Conservation (phyloP, 1,139 yeast species). For the Tardiomyces blankii region DNA sequence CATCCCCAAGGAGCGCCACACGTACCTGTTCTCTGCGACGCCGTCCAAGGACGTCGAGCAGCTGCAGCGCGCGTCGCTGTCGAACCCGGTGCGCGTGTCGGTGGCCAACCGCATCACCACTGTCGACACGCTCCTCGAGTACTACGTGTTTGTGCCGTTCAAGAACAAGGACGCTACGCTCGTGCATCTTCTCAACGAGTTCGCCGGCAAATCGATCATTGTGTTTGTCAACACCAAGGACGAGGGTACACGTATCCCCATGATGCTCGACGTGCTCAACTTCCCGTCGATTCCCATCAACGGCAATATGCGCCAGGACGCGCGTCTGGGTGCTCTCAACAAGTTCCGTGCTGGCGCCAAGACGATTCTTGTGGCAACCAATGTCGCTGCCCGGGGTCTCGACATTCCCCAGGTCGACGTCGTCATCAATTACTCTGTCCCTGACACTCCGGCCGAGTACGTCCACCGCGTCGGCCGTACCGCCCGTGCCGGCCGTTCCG, state of each 20-base stretch:
- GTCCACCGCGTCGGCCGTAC: conserved; percentile 98
- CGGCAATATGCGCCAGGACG: conserved; percentile 88
- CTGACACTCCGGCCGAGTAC: conserved; percentile 96
- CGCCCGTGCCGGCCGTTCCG: conserved; percentile 95
- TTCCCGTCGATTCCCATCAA: conserved; percentile 89
- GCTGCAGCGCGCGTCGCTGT: conserved; percentile 82
- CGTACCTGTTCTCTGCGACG: conserved; percentile 90
- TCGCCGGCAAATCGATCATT: conserved; percentile 76
- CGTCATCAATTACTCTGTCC: conserved; percentile 89
- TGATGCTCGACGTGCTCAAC: conserved; percentile 69
- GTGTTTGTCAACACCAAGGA: conserved; percentile 93
- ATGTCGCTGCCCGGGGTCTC: conserved; percentile 95
- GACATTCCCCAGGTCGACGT: conserved; percentile 94
- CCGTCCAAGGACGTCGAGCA: conserved; percentile 93
- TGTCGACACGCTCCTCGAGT: conserved; percentile 83
- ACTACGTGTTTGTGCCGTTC: conserved; percentile 84
- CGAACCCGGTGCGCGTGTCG: conserved; percentile 83
- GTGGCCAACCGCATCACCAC: conserved; percentile 86
- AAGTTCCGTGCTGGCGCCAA: conserved; percentile 82
- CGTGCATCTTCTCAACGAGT: conserved; percentile 72
- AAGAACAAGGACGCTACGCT: conserved; percentile 85
- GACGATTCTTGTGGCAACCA: conserved; percentile 84
- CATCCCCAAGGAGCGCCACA: conserved; percentile 77
- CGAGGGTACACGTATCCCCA: conserved; percentile 84
- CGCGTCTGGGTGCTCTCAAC: conserved; percentile 85